phyloP scores from a whole-genome alignment of 2,329 filamentous ascomycete genomes.

The Aspergillus cejpii region DNA sequence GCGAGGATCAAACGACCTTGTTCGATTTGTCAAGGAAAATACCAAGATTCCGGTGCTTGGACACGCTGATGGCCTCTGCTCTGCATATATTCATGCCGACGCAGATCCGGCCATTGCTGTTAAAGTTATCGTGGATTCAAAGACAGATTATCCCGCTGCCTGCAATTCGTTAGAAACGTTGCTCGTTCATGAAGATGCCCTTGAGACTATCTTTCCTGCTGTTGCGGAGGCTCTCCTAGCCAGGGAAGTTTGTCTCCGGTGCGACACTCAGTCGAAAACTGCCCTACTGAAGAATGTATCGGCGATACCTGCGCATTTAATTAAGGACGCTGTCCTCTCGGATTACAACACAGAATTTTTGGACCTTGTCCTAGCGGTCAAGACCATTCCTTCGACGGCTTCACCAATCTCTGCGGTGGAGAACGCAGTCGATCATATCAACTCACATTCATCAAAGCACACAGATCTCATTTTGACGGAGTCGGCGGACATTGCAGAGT shows the following conservation, averaged over 20 bases:
- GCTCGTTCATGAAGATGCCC: conserved; percentile 67
- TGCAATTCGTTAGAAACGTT: conserved; percentile 94
- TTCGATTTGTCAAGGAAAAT: conserved; percentile 79
- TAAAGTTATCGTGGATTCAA: conserved; percentile 78
- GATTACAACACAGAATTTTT: conserved; percentile 91
- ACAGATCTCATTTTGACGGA: conserved; percentile 84
- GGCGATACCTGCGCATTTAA: conserved; percentile 38
- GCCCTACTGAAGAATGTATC: conserved; percentile 50
- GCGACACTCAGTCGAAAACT: conserved; percentile 63
- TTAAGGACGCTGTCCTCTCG: conserved; percentile 59
- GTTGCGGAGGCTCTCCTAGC: conserved; percentile 67
- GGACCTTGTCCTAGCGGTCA: conserved; percentile 74
- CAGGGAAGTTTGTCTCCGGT: conserved; percentile 75
- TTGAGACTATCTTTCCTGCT: conserved; percentile 60
- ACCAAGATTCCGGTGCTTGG: conserved; percentile 94
- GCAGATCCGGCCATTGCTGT: conserved; percentile 66
- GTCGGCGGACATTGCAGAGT: conserved; percentile 60
- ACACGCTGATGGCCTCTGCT: conserved; percentile 90
- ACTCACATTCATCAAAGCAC: conserved; percentile 84
- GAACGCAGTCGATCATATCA: conserved; percentile 80
- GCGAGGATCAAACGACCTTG: conserved; percentile 81
- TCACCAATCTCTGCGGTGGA: conserved; percentile 45
- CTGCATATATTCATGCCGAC: conserved; percentile 73
- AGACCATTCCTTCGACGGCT: conserved; percentile 54
- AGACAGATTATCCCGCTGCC: conserved; percentile 88